These are phyloP conservation scores for Citrus mangshanensis DNA, from an alignment of 345 rosid genomes.

Conservation along the genomic window DNA sequence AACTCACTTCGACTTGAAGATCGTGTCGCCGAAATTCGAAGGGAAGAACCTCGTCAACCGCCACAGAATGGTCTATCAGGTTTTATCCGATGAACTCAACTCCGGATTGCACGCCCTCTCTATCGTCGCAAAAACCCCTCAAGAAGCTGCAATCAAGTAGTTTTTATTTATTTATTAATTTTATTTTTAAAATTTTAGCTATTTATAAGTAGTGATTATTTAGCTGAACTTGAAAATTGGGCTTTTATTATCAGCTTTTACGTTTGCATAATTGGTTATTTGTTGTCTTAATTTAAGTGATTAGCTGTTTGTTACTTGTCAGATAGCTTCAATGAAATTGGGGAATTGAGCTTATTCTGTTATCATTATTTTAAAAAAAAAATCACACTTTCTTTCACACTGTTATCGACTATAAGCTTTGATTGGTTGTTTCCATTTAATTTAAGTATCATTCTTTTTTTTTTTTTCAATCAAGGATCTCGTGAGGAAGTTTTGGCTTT, in stretches of 20 bases:
- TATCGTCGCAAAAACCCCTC: constrained; percentile 56
- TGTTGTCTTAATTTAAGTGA: not conserved
- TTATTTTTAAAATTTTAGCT: not conserved
- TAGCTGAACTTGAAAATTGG: not conserved
- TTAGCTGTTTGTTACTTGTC: not conserved
- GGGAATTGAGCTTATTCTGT: not conserved
- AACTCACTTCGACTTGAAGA: constrained; percentile 55
- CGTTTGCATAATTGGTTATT: not conserved
- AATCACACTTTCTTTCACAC: too few species aligned
- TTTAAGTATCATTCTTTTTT: not conserved
- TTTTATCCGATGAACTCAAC: constrained; percentile 43
- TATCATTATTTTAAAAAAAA: too few species aligned
- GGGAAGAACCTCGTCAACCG: constrained; percentile 46
- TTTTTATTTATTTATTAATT: not conserved
- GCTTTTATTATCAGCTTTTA: not conserved
- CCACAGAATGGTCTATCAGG: constrained; percentile 59
- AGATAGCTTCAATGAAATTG: not conserved
- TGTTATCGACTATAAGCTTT: not conserved
- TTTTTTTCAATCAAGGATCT: not conserved
- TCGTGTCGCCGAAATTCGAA: constrained; percentile 49
- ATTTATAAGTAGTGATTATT: not conserved
- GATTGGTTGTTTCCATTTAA: too few species aligned
- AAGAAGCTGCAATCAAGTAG: constrained; percentile 27
- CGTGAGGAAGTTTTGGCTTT: not conserved
- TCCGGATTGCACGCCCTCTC: constrained; percentile 61